These are phyloP conservation scores for Hericium alpestre DNA, from an alignment of 768 basidiomycete genomes.

Conservation along the genomic window DNA sequence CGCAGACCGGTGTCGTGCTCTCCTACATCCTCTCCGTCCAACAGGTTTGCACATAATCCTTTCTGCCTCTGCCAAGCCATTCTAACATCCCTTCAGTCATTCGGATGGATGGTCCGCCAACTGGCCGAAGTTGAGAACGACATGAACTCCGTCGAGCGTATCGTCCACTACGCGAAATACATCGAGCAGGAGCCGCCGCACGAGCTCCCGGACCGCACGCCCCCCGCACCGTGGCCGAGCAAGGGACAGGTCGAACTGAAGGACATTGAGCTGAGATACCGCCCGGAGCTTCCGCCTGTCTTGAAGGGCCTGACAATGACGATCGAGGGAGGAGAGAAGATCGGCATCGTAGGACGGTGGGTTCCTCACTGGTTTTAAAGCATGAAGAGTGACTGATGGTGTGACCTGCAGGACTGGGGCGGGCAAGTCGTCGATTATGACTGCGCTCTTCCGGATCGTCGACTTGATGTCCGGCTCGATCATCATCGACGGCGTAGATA, in stretches of 20 bases:
- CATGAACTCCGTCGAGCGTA: conserved; percentile 85
- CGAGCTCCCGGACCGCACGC: conserved; percentile 48
- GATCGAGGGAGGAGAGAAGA: conserved; percentile 72
- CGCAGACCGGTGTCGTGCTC: conserved; percentile 66
- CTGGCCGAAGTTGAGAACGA: conserved; percentile 84
- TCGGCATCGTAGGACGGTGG: conserved; percentile 75
- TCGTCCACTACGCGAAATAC: conserved; percentile 69
- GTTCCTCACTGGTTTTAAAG: conserved; percentile 4
- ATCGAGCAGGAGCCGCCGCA: conserved; percentile 78
- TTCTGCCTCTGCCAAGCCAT: not conserved
- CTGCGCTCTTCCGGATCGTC: conserved; percentile 75
- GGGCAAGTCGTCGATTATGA: conserved; percentile 86
- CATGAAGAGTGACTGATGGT: not conserved
- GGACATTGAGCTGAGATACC: conserved; percentile 69
- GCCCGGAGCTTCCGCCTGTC: conserved; percentile 81
- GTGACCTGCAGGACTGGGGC: conserved; percentile 51
- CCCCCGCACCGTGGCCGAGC: conserved; percentile 61
- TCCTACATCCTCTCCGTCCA: conserved; percentile 76
- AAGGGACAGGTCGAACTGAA: conserved; percentile 65
- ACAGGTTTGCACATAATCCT: conserved; percentile 34
- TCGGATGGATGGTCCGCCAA: conserved; percentile 70
- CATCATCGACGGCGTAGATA: conserved; percentile 72
- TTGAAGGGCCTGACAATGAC: conserved; percentile 72
- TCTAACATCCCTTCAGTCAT: conserved; percentile 28
- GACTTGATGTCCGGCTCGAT: conserved; percentile 72